These are phyloP conservation scores for Canna indica DNA, from an alignment of 176 grass and related monocot species.

Conservation along the genomic window DNA sequence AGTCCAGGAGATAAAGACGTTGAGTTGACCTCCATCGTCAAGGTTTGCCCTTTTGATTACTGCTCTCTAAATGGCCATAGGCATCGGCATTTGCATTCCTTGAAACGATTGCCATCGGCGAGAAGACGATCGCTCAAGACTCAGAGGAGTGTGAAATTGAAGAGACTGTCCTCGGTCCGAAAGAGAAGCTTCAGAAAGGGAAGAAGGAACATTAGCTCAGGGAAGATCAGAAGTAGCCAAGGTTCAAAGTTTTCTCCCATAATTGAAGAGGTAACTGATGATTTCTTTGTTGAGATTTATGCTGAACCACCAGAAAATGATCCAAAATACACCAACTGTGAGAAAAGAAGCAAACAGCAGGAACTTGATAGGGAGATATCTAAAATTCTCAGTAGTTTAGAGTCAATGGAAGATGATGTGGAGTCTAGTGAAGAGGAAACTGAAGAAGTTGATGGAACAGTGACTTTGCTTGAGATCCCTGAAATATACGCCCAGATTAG, in stretches of 20 bases:
- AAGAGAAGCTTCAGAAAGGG: constrained; percentile 3
- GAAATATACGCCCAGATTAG: constrained; percentile 1
- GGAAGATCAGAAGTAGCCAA: not conserved
- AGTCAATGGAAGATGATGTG: not conserved
- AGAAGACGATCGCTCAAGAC: constrained; percentile 64
- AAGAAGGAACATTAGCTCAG: constrained; percentile 5
- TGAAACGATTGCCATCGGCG: constrained; percentile 46
- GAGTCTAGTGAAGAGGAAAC: not conserved
- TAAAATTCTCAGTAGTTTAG: constrained; percentile 11
- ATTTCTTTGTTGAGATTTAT: constrained; percentile 50
- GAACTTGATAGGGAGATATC: constrained; percentile 9
- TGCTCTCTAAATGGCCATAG: constrained; percentile 70
- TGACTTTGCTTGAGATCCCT: not conserved
- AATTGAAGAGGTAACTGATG: constrained; percentile 43
- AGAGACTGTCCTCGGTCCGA: constrained; percentile 54
- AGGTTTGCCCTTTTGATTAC: constrained; percentile 64
- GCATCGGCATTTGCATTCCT: constrained; percentile 27
- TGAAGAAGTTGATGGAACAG: constrained; percentile 1
- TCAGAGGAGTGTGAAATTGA: constrained; percentile 69
- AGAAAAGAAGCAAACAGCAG: not conserved
- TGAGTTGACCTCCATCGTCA: constrained; percentile 40
- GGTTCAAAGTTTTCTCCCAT: constrained; percentile 24
- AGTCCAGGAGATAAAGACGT: constrained; percentile 37
- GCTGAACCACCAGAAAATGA: constrained; percentile 13
- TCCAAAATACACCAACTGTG: not conserved